Percentiles rank a stretch among this genome's conserved stretches.
Evolutionary conservation across 805 yeast species (phyloP).

Genomic region (Yamadazyma sp.): DNA sequence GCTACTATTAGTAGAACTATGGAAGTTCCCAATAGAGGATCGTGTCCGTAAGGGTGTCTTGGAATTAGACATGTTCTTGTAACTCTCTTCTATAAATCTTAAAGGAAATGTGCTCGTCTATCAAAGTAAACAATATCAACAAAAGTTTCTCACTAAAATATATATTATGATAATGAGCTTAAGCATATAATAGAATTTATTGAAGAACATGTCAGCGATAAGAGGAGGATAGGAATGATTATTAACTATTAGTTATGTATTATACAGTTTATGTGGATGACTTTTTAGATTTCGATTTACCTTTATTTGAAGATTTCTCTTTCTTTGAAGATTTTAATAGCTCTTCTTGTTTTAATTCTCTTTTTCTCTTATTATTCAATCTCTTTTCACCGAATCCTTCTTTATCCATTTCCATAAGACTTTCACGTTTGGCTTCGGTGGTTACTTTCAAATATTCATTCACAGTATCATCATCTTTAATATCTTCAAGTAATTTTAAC

Average conservation of each 20-base stretch:
- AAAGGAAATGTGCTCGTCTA: no score
- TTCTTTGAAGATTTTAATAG: not conserved
- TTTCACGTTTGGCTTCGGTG: slow-evolving; percentile 84
- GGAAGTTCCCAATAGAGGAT: slow-evolving; percentile 20
- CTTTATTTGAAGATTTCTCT: not conserved
- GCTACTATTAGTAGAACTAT: slow-evolving; percentile 1
- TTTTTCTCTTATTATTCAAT: slow-evolving; percentile 46
- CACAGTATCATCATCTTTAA: slow-evolving; percentile 75
- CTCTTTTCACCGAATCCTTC: slow-evolving; percentile 81
- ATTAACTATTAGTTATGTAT: not conserved
- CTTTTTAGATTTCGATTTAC: not conserved
- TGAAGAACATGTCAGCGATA: no score
- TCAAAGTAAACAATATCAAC: no score
- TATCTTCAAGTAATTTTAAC: slow-evolving; percentile 69
- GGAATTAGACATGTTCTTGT: slow-evolving; percentile 12
- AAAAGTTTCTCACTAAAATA: no score
- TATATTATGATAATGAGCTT: no score
- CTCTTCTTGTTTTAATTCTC: not conserved
- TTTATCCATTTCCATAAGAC: slow-evolving; percentile 89
- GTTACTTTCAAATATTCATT: slow-evolving; percentile 66
- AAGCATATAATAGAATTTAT: no score
- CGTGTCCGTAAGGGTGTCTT: slow-evolving; percentile 27
- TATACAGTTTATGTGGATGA: not conserved
- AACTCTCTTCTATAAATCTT: no score
- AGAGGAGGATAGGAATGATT: no score